These are phyloP conservation scores for Lepiota venenata DNA, from an alignment of 768 basidiomycete genomes.

Conservation along the genomic window DNA sequence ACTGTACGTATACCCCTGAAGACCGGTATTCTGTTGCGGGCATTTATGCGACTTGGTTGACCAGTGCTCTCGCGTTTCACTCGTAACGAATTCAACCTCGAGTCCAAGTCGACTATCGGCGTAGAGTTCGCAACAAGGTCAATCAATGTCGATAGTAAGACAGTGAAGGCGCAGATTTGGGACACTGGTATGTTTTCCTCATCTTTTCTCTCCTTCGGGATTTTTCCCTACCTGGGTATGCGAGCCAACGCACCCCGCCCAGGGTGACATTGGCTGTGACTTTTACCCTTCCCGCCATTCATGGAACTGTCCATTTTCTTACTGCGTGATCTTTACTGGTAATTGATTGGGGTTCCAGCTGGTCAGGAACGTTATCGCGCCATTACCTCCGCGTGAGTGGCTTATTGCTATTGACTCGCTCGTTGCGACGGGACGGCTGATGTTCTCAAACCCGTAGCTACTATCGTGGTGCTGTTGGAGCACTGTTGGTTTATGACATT, in stretches of 20 bases:
- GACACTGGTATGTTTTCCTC: constrained; percentile 75
- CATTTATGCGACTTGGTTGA: constrained; percentile 8
- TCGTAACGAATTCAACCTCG: constrained; percentile 98
- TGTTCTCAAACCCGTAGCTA: constrained; percentile 49
- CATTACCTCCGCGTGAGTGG: constrained; percentile 90
- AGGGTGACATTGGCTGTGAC: background rate
- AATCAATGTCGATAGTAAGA: constrained; percentile 94
- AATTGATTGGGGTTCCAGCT: constrained; percentile 41
- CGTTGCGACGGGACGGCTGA: background rate
- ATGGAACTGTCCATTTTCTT: background rate
- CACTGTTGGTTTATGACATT: constrained; percentile 91
- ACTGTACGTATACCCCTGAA: constrained; percentile 44
- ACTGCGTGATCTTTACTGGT: background rate
- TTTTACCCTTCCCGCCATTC: background rate
- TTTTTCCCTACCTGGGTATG: constrained; percentile 7
- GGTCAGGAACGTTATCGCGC: constrained; percentile 98
- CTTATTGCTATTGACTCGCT: background rate
- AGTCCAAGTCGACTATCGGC: constrained; percentile 98
- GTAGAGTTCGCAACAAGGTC: constrained; percentile 98
- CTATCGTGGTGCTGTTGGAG: constrained; percentile 95
- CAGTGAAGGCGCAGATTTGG: constrained; percentile 98
- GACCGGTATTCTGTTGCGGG: constrained; percentile 9
- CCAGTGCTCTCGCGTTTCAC: constrained; percentile 99
- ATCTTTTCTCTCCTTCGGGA: background rate
- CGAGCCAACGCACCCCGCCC: constrained; percentile 10